Percentiles rank a stretch among this genome's conserved stretches.
Evolutionary conservation across 129 eudicot genomes (phyloP).

Genomic region (Saussurea involucrata): DNA sequence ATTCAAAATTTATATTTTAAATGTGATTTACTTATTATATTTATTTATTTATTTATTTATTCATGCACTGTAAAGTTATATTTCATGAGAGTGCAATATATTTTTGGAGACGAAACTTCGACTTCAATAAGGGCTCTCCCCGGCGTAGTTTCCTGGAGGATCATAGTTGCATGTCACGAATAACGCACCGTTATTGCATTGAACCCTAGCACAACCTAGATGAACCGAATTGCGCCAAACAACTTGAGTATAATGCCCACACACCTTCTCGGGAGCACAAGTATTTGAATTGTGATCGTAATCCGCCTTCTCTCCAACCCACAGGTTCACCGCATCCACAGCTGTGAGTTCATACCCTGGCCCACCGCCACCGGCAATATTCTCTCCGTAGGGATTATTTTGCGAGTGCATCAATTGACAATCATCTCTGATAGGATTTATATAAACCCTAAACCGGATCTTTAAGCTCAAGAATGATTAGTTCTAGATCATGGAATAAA

Average conservation of each 20-base stretch:
- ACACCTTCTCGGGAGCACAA: constrained; percentile 25
- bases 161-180: constrained; percentile 38
- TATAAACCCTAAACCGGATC: too few species aligned
- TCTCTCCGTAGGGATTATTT: not conserved
- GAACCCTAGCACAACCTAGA: constrained; percentile 47
- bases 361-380: not conserved
- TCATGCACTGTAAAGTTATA: too few species aligned
- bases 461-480: too few species aligned
- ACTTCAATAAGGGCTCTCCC: constrained; percentile 31
- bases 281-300: constrained; percentile 33
- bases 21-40: not conserved
- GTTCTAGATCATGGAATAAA: too few species aligned
- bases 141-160: constrained; percentile 29
- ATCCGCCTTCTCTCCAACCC: constrained; percentile 38
- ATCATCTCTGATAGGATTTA: too few species aligned
- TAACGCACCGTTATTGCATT: constrained; percentile 28
- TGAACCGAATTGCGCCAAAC: constrained; percentile 40
- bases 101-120: not conserved
- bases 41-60: not conserved
- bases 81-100: too few species aligned
- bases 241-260: constrained; percentile 53
- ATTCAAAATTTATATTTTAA: not conserved
- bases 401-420: not conserved
- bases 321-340: constrained; percentile 16
- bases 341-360: constrained; percentile 11